Percentiles rank a stretch among this genome's conserved stretches.
Evolutionary conservation across 208 protist genomes (phyloP).

Genomic region (Strigomonas culicis): DNA sequence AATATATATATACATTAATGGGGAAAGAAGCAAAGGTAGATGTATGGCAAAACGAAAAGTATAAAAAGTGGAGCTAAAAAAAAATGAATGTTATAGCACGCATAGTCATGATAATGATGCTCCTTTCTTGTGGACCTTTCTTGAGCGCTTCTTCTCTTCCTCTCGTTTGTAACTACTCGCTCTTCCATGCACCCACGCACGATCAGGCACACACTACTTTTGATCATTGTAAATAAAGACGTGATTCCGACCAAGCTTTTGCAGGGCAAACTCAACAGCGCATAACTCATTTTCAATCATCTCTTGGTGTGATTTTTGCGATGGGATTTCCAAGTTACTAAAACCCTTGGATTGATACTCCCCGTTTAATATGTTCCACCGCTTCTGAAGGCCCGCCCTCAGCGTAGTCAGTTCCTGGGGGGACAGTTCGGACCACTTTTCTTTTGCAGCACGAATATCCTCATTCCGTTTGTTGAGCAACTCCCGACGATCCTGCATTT

Average conservation of each 20-base stretch:
- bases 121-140: no score
- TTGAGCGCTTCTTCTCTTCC: no score
- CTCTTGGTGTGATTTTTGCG: slow-evolving; percentile 81
- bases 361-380: slow-evolving; percentile 89
- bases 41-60: no score
- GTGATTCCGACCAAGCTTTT: slow-evolving; percentile 82
- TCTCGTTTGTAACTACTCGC: no score
- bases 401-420: slow-evolving; percentile 75
- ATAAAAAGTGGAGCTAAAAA: background rate
- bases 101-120: no score
- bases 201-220: slow-evolving; percentile 28
- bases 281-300: slow-evolving; percentile 74
- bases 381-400: slow-evolving; percentile 79
- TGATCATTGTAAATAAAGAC: slow-evolving; percentile 86
- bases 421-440: slow-evolving; percentile 78
- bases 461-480: slow-evolving; percentile 37
- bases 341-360: slow-evolving; percentile 93
- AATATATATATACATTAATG: no score
- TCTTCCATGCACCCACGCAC: no score
- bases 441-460: slow-evolving; percentile 39
- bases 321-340: slow-evolving; percentile 87
- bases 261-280: slow-evolving; percentile 85
- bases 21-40: no score
- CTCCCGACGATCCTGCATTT: slow-evolving; percentile 70
- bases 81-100: background rate